Evolutionary conservation across 129 eudicot genomes (phyloP), one percentile per base, ranked within the genome.

Genomic region (Flaveria ramosissima): DNA sequence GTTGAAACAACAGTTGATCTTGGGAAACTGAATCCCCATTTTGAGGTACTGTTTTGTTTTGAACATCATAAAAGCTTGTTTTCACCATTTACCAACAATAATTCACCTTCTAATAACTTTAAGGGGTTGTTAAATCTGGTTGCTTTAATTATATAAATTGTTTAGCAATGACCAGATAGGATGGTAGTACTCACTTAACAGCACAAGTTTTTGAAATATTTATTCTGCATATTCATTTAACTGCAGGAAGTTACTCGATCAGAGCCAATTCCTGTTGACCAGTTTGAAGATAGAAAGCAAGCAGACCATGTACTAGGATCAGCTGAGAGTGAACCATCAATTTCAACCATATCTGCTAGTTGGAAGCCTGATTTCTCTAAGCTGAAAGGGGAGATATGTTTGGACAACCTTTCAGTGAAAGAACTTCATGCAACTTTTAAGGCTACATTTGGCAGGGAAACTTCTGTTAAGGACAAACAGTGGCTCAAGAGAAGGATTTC

Each of bases 401-500:
- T 95, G 65, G 96, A 95, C 74, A 85, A 83, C 43, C 92, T 95
- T 43, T 79, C 96, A 56, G 97, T 95, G 47, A 86, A 81, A 82
- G 99, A 91, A 80, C 96, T 95, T 82, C 99, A 92, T 68, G 99
- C 93, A 74, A 95, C 96, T 75, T 95, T 91, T 63, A 87, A 66
- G 81, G 99, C 99, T 41, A 85, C 97, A 43, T 95, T 95, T 84
- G 99, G 99, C 19, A 87, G 99, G 75, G 92, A 89, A 78, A 95
- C 99, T 75, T 86, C 97, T 71, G 96, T 88, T 60, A 95, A 95
- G 81, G 99, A 95, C 84, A 95, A 95, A 59, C 93, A 87, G 76
- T 95, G 99, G 99, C 97, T 95, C 66, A 92, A 92, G 75, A 84
- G 97, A 85, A 85, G 99, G 84, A 95, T 95, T 73, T 68, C 95